These are phyloP conservation scores for Mucor lusitanicus DNA, from an alignment of 371 early-diverging fungal genomes.

Conservation along the genomic window DNA sequence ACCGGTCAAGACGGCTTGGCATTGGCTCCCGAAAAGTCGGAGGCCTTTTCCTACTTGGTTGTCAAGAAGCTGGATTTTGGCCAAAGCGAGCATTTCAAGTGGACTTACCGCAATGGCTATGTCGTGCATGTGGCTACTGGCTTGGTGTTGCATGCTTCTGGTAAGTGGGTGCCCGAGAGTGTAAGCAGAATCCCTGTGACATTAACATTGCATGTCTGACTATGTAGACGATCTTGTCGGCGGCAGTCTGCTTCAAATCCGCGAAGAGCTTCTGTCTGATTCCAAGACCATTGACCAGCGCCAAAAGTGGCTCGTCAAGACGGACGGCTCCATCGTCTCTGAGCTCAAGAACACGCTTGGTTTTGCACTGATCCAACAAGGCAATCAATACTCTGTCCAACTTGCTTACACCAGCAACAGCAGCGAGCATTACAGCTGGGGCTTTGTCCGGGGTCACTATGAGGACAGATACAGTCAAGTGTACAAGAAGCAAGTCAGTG, in stretches of 20 bases:
- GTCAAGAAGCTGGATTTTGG: constrained; percentile 17
- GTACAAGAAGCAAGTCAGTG: constrained; percentile 33
- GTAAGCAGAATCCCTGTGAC: too few species aligned
- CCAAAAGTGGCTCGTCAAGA: constrained; percentile 41
- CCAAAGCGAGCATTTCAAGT: constrained; percentile 30
- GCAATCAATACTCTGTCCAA: constrained; percentile 21
- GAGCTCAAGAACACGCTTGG: constrained; percentile 28
- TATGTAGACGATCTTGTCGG: constrained; percentile 28
- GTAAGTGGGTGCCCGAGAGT: constrained; percentile 16
- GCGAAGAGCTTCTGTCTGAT: constrained; percentile 17
- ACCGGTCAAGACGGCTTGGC: constrained; percentile 34
- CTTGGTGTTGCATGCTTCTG: constrained; percentile 38
- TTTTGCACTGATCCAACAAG: constrained; percentile 27
- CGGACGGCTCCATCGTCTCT: constrained; percentile 43
- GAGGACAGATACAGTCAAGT: constrained; percentile 31
- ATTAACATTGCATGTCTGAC: too few species aligned
- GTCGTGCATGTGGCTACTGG: constrained; percentile 53
- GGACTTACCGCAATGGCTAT: constrained; percentile 50
- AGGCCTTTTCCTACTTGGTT: constrained; percentile 22
- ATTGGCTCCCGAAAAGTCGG: constrained; percentile 36
- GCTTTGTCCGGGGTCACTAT: constrained; percentile 32
- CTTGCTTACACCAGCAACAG: constrained; percentile 26
- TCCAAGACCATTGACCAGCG: constrained; percentile 26
- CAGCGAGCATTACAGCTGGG: constrained; percentile 35
- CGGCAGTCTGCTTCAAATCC: constrained; percentile 37